Base-by-base conservation (phyloP, 225 moss, liverwort and hornwort species). In the Sphagnum tenellum region DNA sequence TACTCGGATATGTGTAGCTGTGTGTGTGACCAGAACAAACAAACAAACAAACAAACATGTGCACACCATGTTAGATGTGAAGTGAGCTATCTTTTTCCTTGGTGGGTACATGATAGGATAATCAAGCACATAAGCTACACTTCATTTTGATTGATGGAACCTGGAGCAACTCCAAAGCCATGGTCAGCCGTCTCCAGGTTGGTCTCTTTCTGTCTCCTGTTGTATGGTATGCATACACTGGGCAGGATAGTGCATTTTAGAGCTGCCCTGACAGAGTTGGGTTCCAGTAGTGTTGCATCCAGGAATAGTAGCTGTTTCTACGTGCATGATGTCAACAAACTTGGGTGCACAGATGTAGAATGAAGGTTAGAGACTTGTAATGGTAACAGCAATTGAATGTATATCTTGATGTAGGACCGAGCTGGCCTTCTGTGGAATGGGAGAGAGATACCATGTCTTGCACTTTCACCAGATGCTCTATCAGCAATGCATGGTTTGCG, bases 121-220 rank as follows among this genome's bases (percentile, higher is more conserved):
- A 57, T 64, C 76, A 77, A 66, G 68, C 60, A 62, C 70, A 76
- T 50, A 62, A 76, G 47, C 74, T 96, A 7, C 78, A 90, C 74
- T 88, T 98, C 48, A 70, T 98, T 50, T 75, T 98, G 67, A 88
- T 98, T 70, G 92, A 98, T 78, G 96, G 96, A 66, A 98, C 92
- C 66, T 98, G 92, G 96, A 86, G 85, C 77, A 98, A 98, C 73
- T 86, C 96, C 29, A 98, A 89, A 77, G 90, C 92, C 55, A 92
- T 98, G 92, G 79, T 98, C 68, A 89, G 81, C 72, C 88, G 96
- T 52, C 85, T 98, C 46, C 89, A 87, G 86, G 86, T 87, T 46
- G 45, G 49, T 45, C 11, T 60, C 55, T 47, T 29, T 29, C 29
- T 29, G 29, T 29, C 29, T 29, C 29, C 29, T 29, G 29, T 29